Conservation (phyloP, 495 filamentous ascomycete genomes). For the Hapsidospora chrysogenum region DNA sequence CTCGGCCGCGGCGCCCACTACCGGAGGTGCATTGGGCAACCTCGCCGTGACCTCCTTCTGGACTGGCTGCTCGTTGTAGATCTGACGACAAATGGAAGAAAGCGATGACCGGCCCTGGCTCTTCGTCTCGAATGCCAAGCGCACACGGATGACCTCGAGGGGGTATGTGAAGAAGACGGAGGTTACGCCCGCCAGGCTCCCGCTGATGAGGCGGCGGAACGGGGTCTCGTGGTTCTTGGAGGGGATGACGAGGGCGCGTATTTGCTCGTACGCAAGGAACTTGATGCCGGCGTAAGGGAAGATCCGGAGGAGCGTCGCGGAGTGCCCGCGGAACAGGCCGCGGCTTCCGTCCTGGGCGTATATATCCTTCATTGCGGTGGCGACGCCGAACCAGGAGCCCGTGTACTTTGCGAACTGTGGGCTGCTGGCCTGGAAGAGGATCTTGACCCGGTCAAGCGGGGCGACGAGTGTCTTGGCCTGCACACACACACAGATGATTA, state of each 20-base stretch:
- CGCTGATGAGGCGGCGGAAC: slow-evolving; percentile 58
- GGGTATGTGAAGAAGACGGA: slow-evolving; percentile 95
- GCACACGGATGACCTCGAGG: slow-evolving; percentile 79
- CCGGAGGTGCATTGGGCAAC: slow-evolving; percentile 6
- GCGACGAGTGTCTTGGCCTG: slow-evolving; percentile 93
- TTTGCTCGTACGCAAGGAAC: slow-evolving; percentile 93
- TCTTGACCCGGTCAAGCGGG: slow-evolving; percentile 94
- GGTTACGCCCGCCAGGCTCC: slow-evolving; percentile 68
- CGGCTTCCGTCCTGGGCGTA: slow-evolving; percentile 51
- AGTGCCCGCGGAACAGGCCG: slow-evolving; percentile 85
- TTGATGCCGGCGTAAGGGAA: slow-evolving; percentile 97
- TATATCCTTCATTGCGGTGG: slow-evolving; percentile 66
- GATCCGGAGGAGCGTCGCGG: slow-evolving; percentile 81
- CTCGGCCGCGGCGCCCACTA: slow-evolving; percentile 8
- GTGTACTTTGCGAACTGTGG: slow-evolving; percentile 87
- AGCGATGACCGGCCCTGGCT: slow-evolving; percentile 47
- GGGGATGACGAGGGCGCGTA: slow-evolving; percentile 59
- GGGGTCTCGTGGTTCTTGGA: slow-evolving; percentile 59
- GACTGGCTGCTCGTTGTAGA: slow-evolving; percentile 54
- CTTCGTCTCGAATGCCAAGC: slow-evolving; percentile 85
- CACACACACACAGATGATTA: slow-evolving; percentile 3
- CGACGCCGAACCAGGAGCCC: slow-evolving; percentile 69
- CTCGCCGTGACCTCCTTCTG: not conserved
- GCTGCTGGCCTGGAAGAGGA: slow-evolving; percentile 91
- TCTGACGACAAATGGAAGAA: slow-evolving; percentile 54